Conservation (phyloP, 441 rosid species). For the Mallotus japonicus region DNA sequence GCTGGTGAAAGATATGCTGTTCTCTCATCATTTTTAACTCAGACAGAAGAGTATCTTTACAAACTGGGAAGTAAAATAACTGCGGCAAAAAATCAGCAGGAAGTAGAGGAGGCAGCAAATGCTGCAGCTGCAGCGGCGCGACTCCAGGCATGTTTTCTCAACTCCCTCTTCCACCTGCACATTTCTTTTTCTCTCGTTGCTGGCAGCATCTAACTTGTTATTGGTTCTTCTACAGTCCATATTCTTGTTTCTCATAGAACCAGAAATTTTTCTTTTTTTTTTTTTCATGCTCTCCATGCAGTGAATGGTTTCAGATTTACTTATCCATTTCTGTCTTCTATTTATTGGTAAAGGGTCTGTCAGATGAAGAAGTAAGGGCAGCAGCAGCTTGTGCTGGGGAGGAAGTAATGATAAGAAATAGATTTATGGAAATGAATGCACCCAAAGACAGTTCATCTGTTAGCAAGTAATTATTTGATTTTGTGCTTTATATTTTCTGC, state of each 20-base stretch:
- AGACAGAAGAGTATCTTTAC: slow-evolving; percentile 97
- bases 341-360: slow-evolving; percentile 71
- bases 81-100: slow-evolving; percentile 94
- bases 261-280: neutral
- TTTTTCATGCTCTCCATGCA: neutral
- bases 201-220: neutral
- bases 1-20: slow-evolving; percentile 98
- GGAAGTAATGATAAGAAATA: slow-evolving; percentile 97
- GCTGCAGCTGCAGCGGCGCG: slow-evolving; percentile 93
- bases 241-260: slow-evolving; percentile 17
- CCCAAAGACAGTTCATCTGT: slow-evolving; percentile 92
- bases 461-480: slow-evolving; percentile 61
- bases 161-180: slow-evolving; percentile 9
- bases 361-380: slow-evolving; percentile 94
- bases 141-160: slow-evolving; percentile 58
- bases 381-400: slow-evolving; percentile 98
- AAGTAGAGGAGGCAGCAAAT: slow-evolving; percentile 99
- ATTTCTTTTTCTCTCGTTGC: neutral
- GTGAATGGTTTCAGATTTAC: slow-evolving; percentile 18
- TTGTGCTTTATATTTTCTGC: slow-evolving; percentile 6
- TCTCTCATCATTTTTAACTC: slow-evolving; percentile 93
- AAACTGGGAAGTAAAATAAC: slow-evolving; percentile 94
- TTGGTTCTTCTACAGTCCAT: slow-evolving; percentile 6
- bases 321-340: slow-evolving; percentile 30
- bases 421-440: slow-evolving; percentile 96